Evolutionary conservation across 352 stramenopile species (phyloP).

Genomic region (Phytophthora boehmeriae): DNA sequence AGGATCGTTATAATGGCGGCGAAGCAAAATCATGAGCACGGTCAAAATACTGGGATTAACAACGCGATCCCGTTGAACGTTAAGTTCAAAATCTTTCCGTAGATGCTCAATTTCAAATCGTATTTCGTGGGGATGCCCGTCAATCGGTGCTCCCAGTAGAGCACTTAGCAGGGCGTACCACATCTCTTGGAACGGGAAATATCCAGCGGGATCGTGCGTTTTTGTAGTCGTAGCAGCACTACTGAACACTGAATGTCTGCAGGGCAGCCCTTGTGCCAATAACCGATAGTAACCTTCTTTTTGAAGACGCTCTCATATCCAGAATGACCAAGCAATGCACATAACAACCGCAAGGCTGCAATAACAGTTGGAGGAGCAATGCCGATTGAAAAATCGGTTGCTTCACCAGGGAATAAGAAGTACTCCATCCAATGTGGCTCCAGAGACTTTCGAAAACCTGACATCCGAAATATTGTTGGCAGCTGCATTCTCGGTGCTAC

Average conservation of each 20-base stretch:
- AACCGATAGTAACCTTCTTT: conserved; percentile 77
- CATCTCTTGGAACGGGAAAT: conserved; percentile 71
- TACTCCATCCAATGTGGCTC: conserved; percentile 68
- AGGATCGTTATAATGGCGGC: conserved; percentile 61
- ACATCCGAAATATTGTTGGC: conserved; percentile 43
- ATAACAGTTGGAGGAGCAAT: conserved; percentile 60
- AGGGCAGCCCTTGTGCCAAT: conserved; percentile 64
- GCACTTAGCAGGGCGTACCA: conserved; percentile 76
- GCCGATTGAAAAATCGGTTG: conserved; percentile 35
- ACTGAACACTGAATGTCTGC: conserved; percentile 36
- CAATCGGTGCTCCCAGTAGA: conserved; percentile 60
- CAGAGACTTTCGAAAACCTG: conserved; percentile 66
- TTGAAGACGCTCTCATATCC: conserved; percentile 63
- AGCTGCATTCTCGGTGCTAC: conserved; percentile 53
- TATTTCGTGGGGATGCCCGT: conserved; percentile 66
- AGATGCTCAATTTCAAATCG: conserved; percentile 70
- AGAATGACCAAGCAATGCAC: conserved; percentile 44
- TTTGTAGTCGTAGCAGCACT: conserved; percentile 8
- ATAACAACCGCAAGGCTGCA: conserved; percentile 54
- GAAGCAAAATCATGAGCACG: conserved; percentile 60
- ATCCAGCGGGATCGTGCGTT: background rate
- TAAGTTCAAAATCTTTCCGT: conserved; percentile 72
- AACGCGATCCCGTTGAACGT: conserved; percentile 60
- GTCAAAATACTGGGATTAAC: conserved; percentile 54
- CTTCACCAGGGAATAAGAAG: conserved; percentile 55